A percentile compares a stretch with the other conserved stretches of the same genome.
Conservation (phyloP, 108 stramenopile genomes). For the Cyclotella atomus region DNA sequence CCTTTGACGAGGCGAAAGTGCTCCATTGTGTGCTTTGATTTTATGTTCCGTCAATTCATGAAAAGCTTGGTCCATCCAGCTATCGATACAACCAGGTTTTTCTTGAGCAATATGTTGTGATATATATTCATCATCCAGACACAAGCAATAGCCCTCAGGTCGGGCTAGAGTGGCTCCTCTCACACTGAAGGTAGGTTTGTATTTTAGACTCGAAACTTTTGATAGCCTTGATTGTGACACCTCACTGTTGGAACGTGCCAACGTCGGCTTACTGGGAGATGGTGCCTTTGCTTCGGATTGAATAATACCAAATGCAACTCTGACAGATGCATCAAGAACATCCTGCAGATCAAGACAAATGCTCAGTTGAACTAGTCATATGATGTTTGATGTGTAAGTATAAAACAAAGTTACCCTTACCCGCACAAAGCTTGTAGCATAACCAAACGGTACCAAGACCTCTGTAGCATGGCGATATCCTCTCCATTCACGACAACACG, state of each 20-base stretch:
- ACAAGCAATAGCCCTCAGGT: slow-evolving; percentile 81
- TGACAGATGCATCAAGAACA: slow-evolving; percentile 31
- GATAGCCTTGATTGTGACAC: slow-evolving; percentile 1
- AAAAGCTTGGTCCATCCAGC: slow-evolving; percentile 16
- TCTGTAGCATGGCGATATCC: slow-evolving; percentile 68
- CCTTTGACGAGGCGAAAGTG: slow-evolving; percentile 9
- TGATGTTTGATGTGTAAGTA: not conserved
- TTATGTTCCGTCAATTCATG: not conserved
- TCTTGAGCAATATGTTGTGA: slow-evolving; percentile 1
- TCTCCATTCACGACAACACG: slow-evolving; percentile 66
- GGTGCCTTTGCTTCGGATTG: not conserved
- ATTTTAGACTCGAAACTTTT: slow-evolving; percentile 19
- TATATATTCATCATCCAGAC: slow-evolving; percentile 58
- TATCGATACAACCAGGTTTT: slow-evolving; percentile 17
- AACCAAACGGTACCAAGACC: slow-evolving; percentile 78
- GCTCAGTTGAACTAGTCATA: not conserved
- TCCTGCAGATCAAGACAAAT: not conserved
- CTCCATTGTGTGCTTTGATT: not conserved
- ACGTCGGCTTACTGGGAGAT: not conserved
- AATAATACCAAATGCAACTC: not conserved
- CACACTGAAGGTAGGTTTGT: slow-evolving; percentile 67
- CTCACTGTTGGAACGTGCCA: slow-evolving; percentile 10
- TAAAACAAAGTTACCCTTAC: slow-evolving; percentile 13
- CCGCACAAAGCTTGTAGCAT: slow-evolving; percentile 56
- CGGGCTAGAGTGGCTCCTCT: slow-evolving; percentile 78